Conservation (phyloP, 2,329 filamentous ascomycete species). For the Cercospora zeae-maydis region DNA sequence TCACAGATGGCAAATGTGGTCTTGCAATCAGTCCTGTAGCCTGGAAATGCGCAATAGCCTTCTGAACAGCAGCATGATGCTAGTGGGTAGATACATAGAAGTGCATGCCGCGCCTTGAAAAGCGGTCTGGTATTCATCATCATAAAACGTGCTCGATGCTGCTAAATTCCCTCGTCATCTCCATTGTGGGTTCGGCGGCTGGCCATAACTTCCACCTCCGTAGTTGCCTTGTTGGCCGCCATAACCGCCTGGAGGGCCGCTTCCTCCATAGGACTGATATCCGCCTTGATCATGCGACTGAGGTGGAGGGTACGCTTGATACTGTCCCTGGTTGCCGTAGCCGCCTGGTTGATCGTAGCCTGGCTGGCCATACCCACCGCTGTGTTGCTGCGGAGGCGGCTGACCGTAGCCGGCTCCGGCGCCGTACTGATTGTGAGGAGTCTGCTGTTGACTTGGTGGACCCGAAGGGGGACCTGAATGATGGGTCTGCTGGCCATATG, state of each 20-base stretch:
- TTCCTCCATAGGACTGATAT: conserved; percentile 22
- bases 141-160: background rate
- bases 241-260: conserved; percentile 18
- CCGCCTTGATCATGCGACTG: conserved; percentile 23
- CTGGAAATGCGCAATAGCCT: background rate
- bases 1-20: background rate
- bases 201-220: conserved; percentile 23
- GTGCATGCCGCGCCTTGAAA: background rate
- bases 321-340: conserved; percentile 15
- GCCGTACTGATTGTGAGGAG: conserved; percentile 21
- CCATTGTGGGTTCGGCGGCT: conserved; percentile 32
- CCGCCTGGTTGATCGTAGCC: conserved; percentile 18
- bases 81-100: background rate
- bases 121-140: background rate
- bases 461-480: conserved; percentile 11
- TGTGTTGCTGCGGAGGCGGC: conserved; percentile 14
- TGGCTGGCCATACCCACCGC: conserved; percentile 14
- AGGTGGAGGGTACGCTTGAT: conserved; percentile 19
- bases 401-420: conserved; percentile 16
- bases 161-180: conserved; percentile 13
- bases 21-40: background rate
- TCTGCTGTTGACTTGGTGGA: conserved; percentile 19
- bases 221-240: conserved; percentile 25
- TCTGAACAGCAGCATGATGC: background rate
- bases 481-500: conserved; percentile 20